Base-by-base conservation (phyloP, 768 basidiomycete genomes). In the Termitomyces sp. region DNA sequence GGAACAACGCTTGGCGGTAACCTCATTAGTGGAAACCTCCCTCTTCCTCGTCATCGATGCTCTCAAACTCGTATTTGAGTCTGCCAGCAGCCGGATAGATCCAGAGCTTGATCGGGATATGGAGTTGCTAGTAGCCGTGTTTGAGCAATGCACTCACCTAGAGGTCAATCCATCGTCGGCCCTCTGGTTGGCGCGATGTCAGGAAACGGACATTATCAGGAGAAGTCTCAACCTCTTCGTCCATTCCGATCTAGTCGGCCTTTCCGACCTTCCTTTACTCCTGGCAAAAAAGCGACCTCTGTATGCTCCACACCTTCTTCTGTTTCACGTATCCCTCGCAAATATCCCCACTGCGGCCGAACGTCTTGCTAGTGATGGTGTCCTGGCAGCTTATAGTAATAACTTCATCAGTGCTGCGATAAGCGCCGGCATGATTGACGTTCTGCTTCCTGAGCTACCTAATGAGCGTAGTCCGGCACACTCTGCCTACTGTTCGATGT, bases 281-380 rank as follows among this genome's bases (percentile, higher is more conserved):
- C 76, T 88, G 23, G 67, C 81, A 1, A 82, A 83, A 48, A 87
- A 86, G 56, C 79, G 83, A 67, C 82, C 90, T 13, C 72, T 89
- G 30, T 93, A 93, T 67, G 79, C 88, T 0, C 85, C 89, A 0
- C 88, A 91, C 65, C 76, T 96, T 58, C 82, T 97, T 56, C 76
- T 88, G 33, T 91, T 97, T 75, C 93, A 96, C 67, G 88, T 94
- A 77, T 84, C 91, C 0, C 74, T 97, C 20, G 91, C 89, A 16
- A 84, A 84, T 59, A 80, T 90, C 55, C 83, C 87, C 0, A 79
- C 83, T 1, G 87, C 91, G 0, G 93, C 95, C 0, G 94, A 96
- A 69, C 77, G 89, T 59, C 82, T 97, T 28, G 93, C 93, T 5
- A 86, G 87, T 64, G 91, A 90, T 62, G 93, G 93, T 35, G 77